These are phyloP conservation scores for Drosera capensis DNA, from an alignment of 148 eudicot genomes.

Conservation along the genomic window DNA sequence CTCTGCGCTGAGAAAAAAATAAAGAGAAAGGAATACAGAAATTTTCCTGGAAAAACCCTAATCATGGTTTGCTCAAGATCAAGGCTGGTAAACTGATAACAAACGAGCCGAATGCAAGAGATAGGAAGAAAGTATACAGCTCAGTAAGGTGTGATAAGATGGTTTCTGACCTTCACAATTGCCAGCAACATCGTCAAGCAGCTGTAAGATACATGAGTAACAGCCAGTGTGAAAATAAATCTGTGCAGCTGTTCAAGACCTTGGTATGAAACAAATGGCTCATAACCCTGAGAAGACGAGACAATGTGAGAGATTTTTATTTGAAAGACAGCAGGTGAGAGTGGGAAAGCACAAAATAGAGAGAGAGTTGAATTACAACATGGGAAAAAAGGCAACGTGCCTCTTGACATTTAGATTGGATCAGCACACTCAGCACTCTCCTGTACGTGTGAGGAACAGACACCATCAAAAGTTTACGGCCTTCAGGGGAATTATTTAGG, in stretches of 20 bases:
- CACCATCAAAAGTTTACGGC: slow-evolving; percentile 49
- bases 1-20: too few species aligned
- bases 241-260: slow-evolving; percentile 98
- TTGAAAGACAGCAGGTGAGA: too few species aligned
- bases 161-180: slow-evolving; percentile 56
- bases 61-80: too few species aligned
- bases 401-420: slow-evolving; percentile 61
- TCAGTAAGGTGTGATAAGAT: background rate
- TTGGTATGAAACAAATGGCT: slow-evolving; percentile 89
- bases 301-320: too few species aligned
- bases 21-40: too few species aligned
- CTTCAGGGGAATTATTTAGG: slow-evolving; percentile 22
- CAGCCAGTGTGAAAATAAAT: slow-evolving; percentile 95
- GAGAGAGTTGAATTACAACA: too few species aligned
- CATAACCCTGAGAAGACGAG: slow-evolving; percentile 48
- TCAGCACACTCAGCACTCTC: slow-evolving; percentile 38
- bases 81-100: too few species aligned
- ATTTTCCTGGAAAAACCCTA: too few species aligned
- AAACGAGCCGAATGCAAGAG: too few species aligned
- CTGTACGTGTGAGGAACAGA: slow-evolving; percentile 26
- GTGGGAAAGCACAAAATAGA: too few species aligned
- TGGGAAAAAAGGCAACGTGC: slow-evolving; percentile 34
- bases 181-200: slow-evolving; percentile 98
- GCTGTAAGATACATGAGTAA: slow-evolving; percentile 94
- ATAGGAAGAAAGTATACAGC: too few species aligned